Evolutionary conservation across 306 rosid genomes (phyloP).

Genomic region (Cicer arietinum): DNA sequence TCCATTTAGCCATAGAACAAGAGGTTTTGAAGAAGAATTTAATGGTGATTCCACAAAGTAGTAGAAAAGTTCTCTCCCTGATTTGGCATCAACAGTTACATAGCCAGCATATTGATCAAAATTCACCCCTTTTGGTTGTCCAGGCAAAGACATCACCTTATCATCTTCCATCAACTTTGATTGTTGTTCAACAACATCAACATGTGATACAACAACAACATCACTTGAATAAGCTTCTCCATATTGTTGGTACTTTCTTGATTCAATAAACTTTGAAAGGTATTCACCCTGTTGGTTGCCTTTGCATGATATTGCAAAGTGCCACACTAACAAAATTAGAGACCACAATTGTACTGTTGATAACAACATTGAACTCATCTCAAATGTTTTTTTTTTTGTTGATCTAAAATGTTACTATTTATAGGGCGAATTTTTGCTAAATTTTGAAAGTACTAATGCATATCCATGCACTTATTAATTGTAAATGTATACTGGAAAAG

Average conservation of each 20-base stretch:
- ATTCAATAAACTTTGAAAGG: constrained; percentile 39
- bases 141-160: constrained; percentile 48
- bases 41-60: constrained; percentile 53
- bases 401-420: neutral
- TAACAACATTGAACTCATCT: constrained; percentile 30
- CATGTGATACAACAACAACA: neutral
- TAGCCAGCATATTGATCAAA: constrained; percentile 52
- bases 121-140: constrained; percentile 47
- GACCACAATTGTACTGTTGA: constrained; percentile 1
- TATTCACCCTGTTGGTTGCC: constrained; percentile 42
- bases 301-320: constrained; percentile 37
- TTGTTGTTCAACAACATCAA: constrained; percentile 29
- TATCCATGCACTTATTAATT: no score
- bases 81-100: constrained; percentile 41
- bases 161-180: constrained; percentile 22
- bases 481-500: neutral
- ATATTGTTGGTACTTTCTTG: constrained; percentile 25
- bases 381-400: neutral
- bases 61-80: constrained; percentile 43
- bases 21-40: constrained; percentile 47
- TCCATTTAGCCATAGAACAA: constrained; percentile 54
- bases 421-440: neutral
- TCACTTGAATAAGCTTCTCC: constrained; percentile 11
- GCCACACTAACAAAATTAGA: constrained; percentile 21
- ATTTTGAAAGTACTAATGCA: neutral